These are phyloP conservation scores for Pleoardoris graminearum DNA, from an alignment of 2,329 filamentous ascomycete species.

Conservation along the genomic window DNA sequence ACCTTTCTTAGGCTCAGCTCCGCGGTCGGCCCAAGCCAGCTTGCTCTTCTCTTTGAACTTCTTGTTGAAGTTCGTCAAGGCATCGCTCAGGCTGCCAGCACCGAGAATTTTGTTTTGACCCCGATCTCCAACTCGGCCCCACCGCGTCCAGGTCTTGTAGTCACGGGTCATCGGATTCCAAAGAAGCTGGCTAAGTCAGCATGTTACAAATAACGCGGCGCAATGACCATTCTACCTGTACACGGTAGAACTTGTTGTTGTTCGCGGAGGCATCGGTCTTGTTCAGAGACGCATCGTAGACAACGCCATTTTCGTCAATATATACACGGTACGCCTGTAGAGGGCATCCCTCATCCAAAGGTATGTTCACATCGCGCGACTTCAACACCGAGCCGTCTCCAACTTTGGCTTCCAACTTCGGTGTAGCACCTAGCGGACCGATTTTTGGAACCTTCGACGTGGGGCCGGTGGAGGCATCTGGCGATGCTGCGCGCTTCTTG, in stretches of 20 bases:
- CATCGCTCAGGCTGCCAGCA: constrained; percentile 42
- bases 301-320: constrained; percentile 66
- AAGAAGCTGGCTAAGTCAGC: constrained; percentile 30
- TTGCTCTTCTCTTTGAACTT: constrained; percentile 64
- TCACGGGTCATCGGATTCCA: constrained; percentile 27
- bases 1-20: constrained; percentile 57
- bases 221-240: constrained; percentile 59
- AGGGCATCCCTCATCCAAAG: constrained; percentile 52
- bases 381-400: constrained; percentile 52
- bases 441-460: constrained; percentile 22
- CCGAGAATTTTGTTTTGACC: constrained; percentile 53
- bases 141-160: constrained; percentile 73
- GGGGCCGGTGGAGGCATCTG: constrained; percentile 18
- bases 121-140: constrained; percentile 71
- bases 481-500: constrained; percentile 40
- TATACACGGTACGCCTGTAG: constrained; percentile 57
- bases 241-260: constrained; percentile 81
- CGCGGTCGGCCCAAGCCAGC: constrained; percentile 55
- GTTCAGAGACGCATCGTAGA: constrained; percentile 79
- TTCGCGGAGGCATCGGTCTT: constrained; percentile 73
- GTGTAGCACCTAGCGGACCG: constrained; percentile 18
- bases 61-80: constrained; percentile 53
- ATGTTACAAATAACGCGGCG: background rate
- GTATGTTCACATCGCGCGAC: constrained; percentile 48
- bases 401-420: constrained; percentile 37